Evolutionary conservation across 768 basidiomycete genomes (phyloP).

Genomic region (Rhodotorula taiwanensis): DNA sequence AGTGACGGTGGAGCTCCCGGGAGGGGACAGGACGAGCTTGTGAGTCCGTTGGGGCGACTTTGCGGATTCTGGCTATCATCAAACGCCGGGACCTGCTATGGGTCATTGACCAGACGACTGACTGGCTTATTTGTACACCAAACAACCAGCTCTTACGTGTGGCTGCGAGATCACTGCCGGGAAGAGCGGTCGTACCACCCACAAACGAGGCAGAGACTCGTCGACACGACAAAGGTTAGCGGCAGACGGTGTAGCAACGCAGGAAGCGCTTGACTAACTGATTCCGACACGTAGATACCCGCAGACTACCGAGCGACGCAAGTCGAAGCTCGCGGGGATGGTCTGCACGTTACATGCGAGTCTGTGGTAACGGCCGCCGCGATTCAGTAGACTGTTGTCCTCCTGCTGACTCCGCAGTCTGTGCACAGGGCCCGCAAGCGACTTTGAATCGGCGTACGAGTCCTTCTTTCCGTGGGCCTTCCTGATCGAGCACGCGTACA

Average conservation of each 20-base stretch:
- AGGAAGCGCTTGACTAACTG: too few species aligned
- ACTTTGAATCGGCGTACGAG: constrained; percentile 55
- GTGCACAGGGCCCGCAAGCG: constrained; percentile 43
- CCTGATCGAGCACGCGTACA: constrained; percentile 70
- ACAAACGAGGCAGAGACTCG: constrained; percentile 78
- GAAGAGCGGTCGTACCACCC: constrained; percentile 80
- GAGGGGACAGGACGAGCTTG: constrained; percentile 12
- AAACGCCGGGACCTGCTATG: too few species aligned
- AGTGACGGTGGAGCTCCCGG: neutral
- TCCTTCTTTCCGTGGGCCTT: constrained; percentile 84
- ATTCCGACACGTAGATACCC: constrained; percentile 57
- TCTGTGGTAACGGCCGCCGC: too few species aligned
- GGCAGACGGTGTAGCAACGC: too few species aligned
- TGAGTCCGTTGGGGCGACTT: neutral
- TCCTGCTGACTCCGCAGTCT: neutral
- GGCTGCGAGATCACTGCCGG: constrained; percentile 87
- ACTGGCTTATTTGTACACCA: too few species aligned
- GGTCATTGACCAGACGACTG: too few species aligned
- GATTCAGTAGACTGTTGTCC: too few species aligned
- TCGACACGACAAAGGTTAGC: constrained; percentile 71
- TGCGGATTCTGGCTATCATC: neutral
- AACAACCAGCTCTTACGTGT: constrained; percentile 89
- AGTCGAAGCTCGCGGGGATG: constrained; percentile 56
- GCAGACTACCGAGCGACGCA: constrained; percentile 60
- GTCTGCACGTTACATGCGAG: constrained; percentile 70